Evolutionary conservation across 1,284 basidiomycete species (phyloP), one percentile per base, ranked within the genome.

Genomic region (Fomitiporia mediterranea): DNA sequence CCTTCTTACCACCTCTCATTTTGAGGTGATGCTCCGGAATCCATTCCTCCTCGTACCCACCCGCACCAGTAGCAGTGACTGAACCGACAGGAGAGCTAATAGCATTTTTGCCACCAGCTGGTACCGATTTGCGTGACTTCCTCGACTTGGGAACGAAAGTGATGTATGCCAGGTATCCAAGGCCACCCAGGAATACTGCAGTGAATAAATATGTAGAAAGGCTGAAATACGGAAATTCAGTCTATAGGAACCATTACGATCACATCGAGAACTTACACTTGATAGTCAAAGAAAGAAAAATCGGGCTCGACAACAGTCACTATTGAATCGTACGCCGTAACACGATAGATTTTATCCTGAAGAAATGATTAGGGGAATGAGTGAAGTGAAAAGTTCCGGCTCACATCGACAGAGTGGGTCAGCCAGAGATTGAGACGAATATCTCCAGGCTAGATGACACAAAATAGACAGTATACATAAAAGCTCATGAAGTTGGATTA

Each of bases 1-100:
- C 69, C 64, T 76, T 75, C 67, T 79, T 83, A 52, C 70, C 69
- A 70, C 82, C 87, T 35, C 73, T 61, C 70, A 89, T 88, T 73
- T 82, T 86, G 61, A 93, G 73, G 65, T 94, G 91, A 64, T 91
- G 86, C 63, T 85, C 86, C 15, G 92, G 92, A 65, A 95, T 94
- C 92, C 92, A 95, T 66, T 94, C 91, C 67, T 94, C 91, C 65
- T 92, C 83, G 64, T 94, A 94, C 51, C 83, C 85, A 57, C 83
- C 81, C 3, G 85, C 80, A 19, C 84, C 81, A 34, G 84, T 84
- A 53, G 82, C 82, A n/a, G 84, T 84, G 40, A 81, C 79, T 3
- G 79, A 71, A 43, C 78, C 76, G 32, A 79, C 76, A n/a, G 85
- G 80, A 8, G 81, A 73, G 58, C 81, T 82, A 57, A 81, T 64